Conservation (phyloP, 2,329 filamentous ascomycete genomes). For the Clonostachys sp. region DNA sequence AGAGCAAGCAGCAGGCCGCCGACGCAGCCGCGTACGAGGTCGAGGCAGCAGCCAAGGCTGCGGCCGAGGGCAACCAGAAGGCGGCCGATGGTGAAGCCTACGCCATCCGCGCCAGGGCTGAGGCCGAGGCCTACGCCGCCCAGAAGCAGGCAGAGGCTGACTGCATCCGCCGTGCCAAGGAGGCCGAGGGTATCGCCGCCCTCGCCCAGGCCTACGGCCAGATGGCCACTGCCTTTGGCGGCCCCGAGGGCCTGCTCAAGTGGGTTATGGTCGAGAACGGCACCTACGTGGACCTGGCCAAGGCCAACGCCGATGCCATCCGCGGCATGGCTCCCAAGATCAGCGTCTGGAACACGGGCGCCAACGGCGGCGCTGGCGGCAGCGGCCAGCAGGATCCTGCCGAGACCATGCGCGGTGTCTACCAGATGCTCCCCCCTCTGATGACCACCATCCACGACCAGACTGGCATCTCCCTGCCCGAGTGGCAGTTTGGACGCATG, state of each 20-base stretch:
- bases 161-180: slow-evolving; percentile 58
- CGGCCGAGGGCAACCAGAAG: slow-evolving; percentile 34
- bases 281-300: slow-evolving; percentile 71
- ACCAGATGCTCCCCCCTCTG: slow-evolving; percentile 78
- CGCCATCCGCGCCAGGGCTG: slow-evolving; percentile 39
- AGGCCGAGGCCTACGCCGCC: slow-evolving; percentile 27
- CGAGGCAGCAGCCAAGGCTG: slow-evolving; percentile 54
- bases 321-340: slow-evolving; percentile 82
- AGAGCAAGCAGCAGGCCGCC: slow-evolving; percentile 64
- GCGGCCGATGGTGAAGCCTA: slow-evolving; percentile 46
- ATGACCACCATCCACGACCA: slow-evolving; percentile 85
- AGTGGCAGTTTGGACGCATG: slow-evolving; percentile 62
- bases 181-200: slow-evolving; percentile 71
- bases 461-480: slow-evolving; percentile 75
- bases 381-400: slow-evolving; percentile 48
- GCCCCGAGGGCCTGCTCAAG: slow-evolving; percentile 72
- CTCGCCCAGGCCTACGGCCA: slow-evolving; percentile 79
- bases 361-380: slow-evolving; percentile 31
- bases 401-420: slow-evolving; percentile 66
- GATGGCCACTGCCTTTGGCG: slow-evolving; percentile 69
- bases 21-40: slow-evolving; percentile 63
- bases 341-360: slow-evolving; percentile 81
- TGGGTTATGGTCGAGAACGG: slow-evolving; percentile 86
- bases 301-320: slow-evolving; percentile 73
- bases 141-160: slow-evolving; percentile 53